Percentiles rank a stretch among this genome's conserved stretches.
phyloP scores from a whole-genome alignment of 1,284 basidiomycete species.

The Apiotrichum veenhuisii region DNA sequence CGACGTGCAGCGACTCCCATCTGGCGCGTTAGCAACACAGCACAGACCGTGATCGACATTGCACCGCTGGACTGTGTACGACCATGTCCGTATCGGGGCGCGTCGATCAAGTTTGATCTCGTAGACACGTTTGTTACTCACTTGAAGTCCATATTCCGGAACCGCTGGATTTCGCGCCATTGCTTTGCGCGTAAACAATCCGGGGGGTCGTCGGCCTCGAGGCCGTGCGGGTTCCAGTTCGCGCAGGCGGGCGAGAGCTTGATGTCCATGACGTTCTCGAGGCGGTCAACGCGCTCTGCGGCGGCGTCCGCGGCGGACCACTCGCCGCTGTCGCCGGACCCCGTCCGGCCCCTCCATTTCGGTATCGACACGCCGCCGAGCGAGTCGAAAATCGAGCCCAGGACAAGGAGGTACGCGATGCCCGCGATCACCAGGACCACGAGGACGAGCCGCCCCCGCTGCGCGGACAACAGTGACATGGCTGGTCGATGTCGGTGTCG shows the following conservation, averaged over 20 bases:
- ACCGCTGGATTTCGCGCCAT: slow-evolving; percentile 33
- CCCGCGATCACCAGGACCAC: background rate
- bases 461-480: background rate
- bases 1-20: slow-evolving; percentile 13
- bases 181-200: slow-evolving; percentile 34
- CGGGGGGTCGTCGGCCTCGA: slow-evolving; percentile 25
- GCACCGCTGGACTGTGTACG: too few species aligned
- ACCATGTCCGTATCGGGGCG: too few species aligned
- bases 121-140: too few species aligned
- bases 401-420: background rate
- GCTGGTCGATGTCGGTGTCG: too few species aligned
- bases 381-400: background rate
- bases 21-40: background rate
- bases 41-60: background rate
- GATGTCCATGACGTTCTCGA: background rate
- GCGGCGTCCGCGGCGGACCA: background rate
- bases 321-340: background rate
- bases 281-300: background rate
- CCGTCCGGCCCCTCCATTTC: background rate
- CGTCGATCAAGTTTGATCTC: too few species aligned
- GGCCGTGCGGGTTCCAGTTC: slow-evolving; percentile 24
- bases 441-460: background rate
- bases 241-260: background rate
- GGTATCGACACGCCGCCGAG: background rate
- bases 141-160: slow-evolving; percentile 2